phyloP scores from a whole-genome alignment of 148 eudicot species.

The Pouteria glomerata region DNA sequence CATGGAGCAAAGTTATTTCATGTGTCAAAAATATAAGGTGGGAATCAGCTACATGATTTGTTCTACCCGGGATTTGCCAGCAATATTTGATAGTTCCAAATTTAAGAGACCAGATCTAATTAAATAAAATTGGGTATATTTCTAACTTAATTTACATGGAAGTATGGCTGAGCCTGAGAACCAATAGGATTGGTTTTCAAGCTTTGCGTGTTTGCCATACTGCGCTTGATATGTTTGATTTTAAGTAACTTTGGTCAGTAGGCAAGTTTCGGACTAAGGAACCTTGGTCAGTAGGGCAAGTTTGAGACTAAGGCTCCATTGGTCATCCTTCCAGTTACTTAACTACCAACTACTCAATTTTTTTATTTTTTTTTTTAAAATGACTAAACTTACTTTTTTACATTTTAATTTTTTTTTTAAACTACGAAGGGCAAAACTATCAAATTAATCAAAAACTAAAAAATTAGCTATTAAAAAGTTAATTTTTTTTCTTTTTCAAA shows the following conservation, averaged over 20 bases:
- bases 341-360: too few species aligned
- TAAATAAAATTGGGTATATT: not conserved
- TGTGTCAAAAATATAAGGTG: not conserved
- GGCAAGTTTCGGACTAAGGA: not conserved
- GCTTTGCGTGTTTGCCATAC: not conserved
- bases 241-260: not conserved
- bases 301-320: slow-evolving; percentile 2
- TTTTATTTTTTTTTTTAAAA: too few species aligned
- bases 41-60: not conserved
- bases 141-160: not conserved
- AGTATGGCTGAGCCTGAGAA: not conserved
- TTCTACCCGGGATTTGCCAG: not conserved
- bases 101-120: not conserved
- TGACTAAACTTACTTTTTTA: too few species aligned
- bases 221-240: not conserved
- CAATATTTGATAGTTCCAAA: not conserved
- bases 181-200: not conserved
- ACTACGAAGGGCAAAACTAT: too few species aligned
- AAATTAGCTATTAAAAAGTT: too few species aligned
- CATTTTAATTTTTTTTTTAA: too few species aligned
- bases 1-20: not conserved
- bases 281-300: not conserved
- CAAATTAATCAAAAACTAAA: too few species aligned
- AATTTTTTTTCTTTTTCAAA: too few species aligned
- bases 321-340: too few species aligned